Evolutionary conservation across 768 basidiomycete species (phyloP).

Genomic region (Naganishia randhawae): DNA sequence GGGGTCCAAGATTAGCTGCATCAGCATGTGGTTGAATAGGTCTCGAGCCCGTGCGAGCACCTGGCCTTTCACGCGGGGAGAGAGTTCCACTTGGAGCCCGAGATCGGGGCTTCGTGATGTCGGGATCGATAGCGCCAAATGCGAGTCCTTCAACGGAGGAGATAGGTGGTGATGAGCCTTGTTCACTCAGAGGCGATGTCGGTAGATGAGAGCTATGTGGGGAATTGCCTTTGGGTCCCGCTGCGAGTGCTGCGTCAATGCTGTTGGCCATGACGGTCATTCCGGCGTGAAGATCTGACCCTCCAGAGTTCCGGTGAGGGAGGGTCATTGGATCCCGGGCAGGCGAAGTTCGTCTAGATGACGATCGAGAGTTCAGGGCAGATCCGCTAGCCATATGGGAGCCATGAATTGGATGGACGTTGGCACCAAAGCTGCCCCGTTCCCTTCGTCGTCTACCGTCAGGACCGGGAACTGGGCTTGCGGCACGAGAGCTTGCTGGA

Average conservation of each 20-base stretch:
- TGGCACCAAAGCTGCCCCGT: conserved; percentile 13
- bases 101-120: not conserved
- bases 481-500: conserved; percentile 5
- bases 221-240: not conserved
- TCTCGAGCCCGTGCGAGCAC: not conserved
- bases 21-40: not conserved
- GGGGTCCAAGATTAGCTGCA: not conserved
- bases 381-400: not conserved
- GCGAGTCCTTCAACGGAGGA: not conserved
- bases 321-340: not conserved
- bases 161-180: not conserved
- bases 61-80: conserved; percentile 9
- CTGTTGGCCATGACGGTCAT: conserved; percentile 1
- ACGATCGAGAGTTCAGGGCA: not conserved
- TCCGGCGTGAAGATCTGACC: not conserved
- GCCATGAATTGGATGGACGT: not conserved
- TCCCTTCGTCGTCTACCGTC: not conserved
- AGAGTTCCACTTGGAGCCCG: conserved; percentile 2
- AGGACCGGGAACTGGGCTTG: not conserved
- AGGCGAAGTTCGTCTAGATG: not conserved
- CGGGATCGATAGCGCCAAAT: not conserved
- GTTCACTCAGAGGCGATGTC: conserved; percentile 14
- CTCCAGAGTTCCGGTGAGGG: conserved; percentile 1
- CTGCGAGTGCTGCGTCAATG: conserved; percentile 12
- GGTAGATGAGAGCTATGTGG: not conserved